These are phyloP conservation scores for Yarrowia keelungensis DNA, from an alignment of 805 yeast species.

Conservation along the genomic window DNA sequence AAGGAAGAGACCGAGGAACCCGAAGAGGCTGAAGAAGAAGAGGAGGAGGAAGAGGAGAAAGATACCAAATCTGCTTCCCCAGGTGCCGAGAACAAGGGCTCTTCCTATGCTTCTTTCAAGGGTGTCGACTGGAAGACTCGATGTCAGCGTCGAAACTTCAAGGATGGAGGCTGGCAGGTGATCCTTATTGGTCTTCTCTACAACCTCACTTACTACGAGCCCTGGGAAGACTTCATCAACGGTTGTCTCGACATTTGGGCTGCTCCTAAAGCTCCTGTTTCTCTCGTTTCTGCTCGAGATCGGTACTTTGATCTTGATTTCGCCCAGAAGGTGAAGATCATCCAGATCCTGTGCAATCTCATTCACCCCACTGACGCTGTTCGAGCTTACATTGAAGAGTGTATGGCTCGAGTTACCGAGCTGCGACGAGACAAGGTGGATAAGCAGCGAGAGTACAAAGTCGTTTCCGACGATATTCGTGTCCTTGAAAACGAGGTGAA, in stretches of 20 bases:
- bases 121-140: constrained; percentile 72
- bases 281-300: constrained; percentile 57
- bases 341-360: constrained; percentile 70
- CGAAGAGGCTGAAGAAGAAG: constrained; percentile 46
- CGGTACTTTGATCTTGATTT: constrained; percentile 65
- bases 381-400: constrained; percentile 68
- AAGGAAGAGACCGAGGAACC: constrained; percentile 43
- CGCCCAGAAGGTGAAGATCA: constrained; percentile 60
- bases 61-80: constrained; percentile 29
- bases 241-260: constrained; percentile 62
- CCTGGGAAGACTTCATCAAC: constrained; percentile 58
- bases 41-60: constrained; percentile 44
- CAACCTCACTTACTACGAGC: constrained; percentile 63
- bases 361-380: constrained; percentile 65
- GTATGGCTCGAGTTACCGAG: constrained; percentile 67
- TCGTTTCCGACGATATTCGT: constrained; percentile 59
- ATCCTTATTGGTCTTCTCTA: constrained; percentile 75
- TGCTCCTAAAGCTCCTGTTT: constrained; percentile 57
- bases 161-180: constrained; percentile 86
- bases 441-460: constrained; percentile 64
- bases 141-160: constrained; percentile 72
- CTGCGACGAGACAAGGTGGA: constrained; percentile 74
- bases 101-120: constrained; percentile 42
- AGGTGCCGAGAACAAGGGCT: constrained; percentile 48
- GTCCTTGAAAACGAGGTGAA: constrained; percentile 27